phyloP scores from a whole-genome alignment of 345 rosid species.

The Boechera retrofracta region DNA sequence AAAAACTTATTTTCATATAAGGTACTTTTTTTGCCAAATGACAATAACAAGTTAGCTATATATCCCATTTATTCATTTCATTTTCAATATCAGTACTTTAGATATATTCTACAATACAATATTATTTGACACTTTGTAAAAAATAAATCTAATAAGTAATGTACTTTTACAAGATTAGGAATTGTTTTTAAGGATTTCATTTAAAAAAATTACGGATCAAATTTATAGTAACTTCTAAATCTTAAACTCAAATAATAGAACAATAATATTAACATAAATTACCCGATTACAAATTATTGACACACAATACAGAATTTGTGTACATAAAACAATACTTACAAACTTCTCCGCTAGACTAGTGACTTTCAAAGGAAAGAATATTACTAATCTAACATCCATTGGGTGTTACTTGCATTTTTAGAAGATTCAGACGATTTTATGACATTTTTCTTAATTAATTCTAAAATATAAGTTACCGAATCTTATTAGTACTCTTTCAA shows the following conservation, averaged over 20 bases:
- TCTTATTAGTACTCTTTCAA: neutral
- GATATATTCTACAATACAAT: neutral
- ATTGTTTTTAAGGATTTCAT: neutral
- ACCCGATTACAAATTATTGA: neutral
- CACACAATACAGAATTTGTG: neutral
- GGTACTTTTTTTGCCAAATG: neutral
- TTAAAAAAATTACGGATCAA: neutral
- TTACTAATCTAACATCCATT: neutral
- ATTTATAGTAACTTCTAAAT: neutral
- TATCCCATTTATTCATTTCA: neutral
- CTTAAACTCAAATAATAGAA: neutral
- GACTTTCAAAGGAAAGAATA: constrained; percentile 4
- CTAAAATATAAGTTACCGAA: neutral
- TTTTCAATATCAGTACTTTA: neutral
- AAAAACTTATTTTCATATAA: neutral
- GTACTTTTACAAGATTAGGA: neutral
- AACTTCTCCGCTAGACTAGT: neutral
- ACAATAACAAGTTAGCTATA: constrained; percentile 7
- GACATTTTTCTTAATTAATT: too few species aligned
- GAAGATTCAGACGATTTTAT: too few species aligned
- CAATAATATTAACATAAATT: neutral
- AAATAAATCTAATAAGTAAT: neutral
- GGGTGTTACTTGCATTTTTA: neutral
- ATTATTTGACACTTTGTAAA: neutral
- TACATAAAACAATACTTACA: neutral